Percentiles rank a stretch among this genome's conserved stretches.
phyloP scores from a whole-genome alignment of 2,329 filamentous ascomycete genomes.

The Aspergillus spinulosporus region DNA sequence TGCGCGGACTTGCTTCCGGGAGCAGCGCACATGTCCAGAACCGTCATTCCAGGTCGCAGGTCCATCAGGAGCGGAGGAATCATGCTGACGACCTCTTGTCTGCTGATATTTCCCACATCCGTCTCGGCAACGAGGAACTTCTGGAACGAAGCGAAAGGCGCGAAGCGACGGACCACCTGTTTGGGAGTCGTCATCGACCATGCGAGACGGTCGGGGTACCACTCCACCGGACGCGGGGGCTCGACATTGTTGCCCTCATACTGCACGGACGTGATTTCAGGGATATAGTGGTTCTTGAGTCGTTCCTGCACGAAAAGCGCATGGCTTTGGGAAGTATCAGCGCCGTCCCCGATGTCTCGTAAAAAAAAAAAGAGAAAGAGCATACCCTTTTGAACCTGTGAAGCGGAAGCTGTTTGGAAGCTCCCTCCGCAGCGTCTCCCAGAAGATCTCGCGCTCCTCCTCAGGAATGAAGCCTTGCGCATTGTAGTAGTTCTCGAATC shows the following conservation, averaged over 20 bases:
- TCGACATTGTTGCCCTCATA: slow-evolving; percentile 80
- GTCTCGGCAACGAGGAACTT: slow-evolving; percentile 98
- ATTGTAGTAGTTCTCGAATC: slow-evolving; percentile 86
- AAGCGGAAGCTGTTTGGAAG: slow-evolving; percentile 97
- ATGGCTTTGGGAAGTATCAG: slow-evolving; percentile 57
- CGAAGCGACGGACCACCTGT: slow-evolving; percentile 89
- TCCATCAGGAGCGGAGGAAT: slow-evolving; percentile 94
- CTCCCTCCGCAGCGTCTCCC: slow-evolving; percentile 78
- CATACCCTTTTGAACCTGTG: slow-evolving; percentile 86
- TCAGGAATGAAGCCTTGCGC: slow-evolving; percentile 71
- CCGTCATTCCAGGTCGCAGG: slow-evolving; percentile 84
- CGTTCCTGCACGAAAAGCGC: slow-evolving; percentile 89
- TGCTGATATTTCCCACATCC: slow-evolving; percentile 92
- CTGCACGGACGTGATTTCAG: slow-evolving; percentile 81
- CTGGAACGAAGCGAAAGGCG: slow-evolving; percentile 92
- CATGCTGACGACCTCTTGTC: slow-evolving; percentile 98
- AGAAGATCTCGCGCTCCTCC: slow-evolving; percentile 77
- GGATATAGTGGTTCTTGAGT: slow-evolving; percentile 84
- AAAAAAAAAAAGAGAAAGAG: slow-evolving; percentile 13
- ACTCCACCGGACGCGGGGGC: slow-evolving; percentile 76
- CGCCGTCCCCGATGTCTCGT: neutral
- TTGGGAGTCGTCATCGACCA: slow-evolving; percentile 99
- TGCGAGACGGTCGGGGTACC: slow-evolving; percentile 93
- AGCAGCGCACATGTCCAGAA: slow-evolving; percentile 93
- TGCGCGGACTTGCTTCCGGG: slow-evolving; percentile 97